phyloP scores from a whole-genome alignment of 1,139 yeast species.

The Petasospora fabianii region DNA sequence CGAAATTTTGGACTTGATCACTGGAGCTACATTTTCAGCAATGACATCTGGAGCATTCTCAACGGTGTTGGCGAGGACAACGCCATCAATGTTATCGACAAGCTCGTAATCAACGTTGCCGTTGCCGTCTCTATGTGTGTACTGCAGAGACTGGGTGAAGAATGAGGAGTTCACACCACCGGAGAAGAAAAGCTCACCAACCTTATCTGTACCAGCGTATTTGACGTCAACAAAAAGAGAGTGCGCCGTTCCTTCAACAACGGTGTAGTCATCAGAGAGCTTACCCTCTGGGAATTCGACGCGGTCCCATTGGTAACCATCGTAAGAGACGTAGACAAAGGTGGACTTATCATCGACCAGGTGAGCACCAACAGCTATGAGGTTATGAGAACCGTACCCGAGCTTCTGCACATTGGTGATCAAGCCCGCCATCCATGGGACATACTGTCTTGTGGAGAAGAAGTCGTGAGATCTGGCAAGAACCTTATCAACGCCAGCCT shows the following conservation, averaged over 20 bases:
- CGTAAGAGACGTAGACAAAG: constrained; percentile 51
- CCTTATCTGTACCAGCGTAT: constrained; percentile 20
- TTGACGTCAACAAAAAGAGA: constrained; percentile 51
- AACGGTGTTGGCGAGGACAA: constrained; percentile 52
- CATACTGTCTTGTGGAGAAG: constrained; percentile 38
- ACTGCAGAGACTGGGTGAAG: constrained; percentile 45
- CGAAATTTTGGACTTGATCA: constrained; percentile 42
- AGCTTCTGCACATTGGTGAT: constrained; percentile 40
- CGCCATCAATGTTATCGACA: constrained; percentile 62
- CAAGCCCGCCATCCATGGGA: constrained; percentile 29
- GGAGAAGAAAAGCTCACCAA: constrained; percentile 51
- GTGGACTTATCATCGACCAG: constrained; percentile 40
- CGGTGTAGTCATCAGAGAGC: constrained; percentile 35
- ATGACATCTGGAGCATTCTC: constrained; percentile 24
- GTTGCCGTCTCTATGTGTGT: constrained; percentile 38
- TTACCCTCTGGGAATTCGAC: constrained; percentile 47
- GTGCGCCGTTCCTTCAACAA: constrained; percentile 53
- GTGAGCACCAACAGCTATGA: constrained; percentile 45
- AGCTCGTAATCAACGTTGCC: constrained; percentile 43
- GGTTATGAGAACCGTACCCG: constrained; percentile 48
- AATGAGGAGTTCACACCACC: constrained; percentile 55
- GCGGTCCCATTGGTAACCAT: constrained; percentile 46
- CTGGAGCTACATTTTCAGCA: constrained; percentile 30
- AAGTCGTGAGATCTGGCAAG: constrained; percentile 48
- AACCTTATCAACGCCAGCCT: constrained; percentile 34